phyloP scores from a whole-genome alignment of 2,329 filamentous ascomycete genomes.

The Lojkania enalia region DNA sequence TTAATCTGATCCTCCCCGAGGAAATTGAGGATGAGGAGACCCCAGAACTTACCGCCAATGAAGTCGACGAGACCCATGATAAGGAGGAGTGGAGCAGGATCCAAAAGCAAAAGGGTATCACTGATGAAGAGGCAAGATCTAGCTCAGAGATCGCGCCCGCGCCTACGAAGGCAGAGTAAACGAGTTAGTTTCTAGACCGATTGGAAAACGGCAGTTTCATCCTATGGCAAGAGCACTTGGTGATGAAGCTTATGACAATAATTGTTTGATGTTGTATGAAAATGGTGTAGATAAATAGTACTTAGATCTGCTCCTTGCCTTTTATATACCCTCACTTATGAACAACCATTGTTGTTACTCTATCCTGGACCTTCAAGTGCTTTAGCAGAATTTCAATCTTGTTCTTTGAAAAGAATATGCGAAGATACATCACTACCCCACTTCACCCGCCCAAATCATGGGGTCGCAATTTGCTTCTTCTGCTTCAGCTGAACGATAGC shows the following conservation, averaged over 20 bases:
- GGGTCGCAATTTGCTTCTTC: too few relatives aligned
- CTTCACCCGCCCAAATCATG: too few relatives aligned
- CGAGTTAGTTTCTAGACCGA: background rate
- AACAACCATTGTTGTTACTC: too few relatives aligned
- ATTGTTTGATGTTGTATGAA: background rate
- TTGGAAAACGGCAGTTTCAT: background rate
- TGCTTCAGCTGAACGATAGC: too few relatives aligned
- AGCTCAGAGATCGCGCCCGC: conserved; percentile 19
- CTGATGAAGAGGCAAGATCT: conserved; percentile 24
- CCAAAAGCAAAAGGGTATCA: conserved; percentile 23
- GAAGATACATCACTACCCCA: too few relatives aligned
- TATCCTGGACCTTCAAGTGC: too few relatives aligned
- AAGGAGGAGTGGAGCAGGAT: conserved; percentile 48
- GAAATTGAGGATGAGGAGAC: conserved; percentile 70
- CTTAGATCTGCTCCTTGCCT: background rate
- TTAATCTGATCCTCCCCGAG: conserved; percentile 74
- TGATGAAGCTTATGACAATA: too few relatives aligned
- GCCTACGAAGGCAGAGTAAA: conserved; percentile 12
- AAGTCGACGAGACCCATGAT: conserved; percentile 43
- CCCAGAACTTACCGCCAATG: conserved; percentile 49
- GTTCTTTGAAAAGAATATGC: too few relatives aligned
- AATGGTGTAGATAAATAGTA: background rate
- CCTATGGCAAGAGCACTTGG: background rate
- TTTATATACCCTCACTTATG: background rate
- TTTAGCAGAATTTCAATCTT: too few relatives aligned